Conservation (phyloP, 2,329 filamentous ascomycete species). For the Teratosphaeria nubilosa region DNA sequence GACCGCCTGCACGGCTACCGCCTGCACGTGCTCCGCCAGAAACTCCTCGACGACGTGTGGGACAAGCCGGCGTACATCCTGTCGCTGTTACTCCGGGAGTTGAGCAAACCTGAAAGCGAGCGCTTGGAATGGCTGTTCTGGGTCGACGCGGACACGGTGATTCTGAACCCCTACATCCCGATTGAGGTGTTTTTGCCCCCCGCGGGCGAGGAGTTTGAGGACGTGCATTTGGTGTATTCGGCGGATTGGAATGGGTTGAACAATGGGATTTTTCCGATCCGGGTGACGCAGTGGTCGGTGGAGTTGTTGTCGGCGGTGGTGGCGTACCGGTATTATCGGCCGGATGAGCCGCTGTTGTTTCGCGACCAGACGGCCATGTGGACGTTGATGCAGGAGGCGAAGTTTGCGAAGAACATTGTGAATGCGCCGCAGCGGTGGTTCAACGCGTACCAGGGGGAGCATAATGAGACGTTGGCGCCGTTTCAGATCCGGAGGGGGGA, state of each 20-base stretch:
- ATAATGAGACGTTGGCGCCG: constrained; percentile 27
- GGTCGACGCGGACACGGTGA: constrained; percentile 35
- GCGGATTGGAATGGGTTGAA: constrained; percentile 35
- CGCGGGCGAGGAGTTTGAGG: constrained; percentile 22
- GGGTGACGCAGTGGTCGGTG: constrained; percentile 31
- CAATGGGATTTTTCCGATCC: constrained; percentile 34
- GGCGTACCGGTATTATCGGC: constrained; percentile 30
- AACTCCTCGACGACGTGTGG: constrained; percentile 35
- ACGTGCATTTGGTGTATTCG: constrained; percentile 28
- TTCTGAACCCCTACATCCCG: constrained; percentile 34
- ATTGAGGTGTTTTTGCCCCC: constrained; percentile 32
- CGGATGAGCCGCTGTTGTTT: constrained; percentile 26
- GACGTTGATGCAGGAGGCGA: constrained; percentile 24
- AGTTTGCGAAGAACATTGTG: constrained; percentile 25
- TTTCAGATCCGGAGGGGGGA: constrained; percentile 31
- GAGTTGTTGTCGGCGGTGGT: constrained; percentile 31
- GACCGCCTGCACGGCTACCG: constrained; percentile 33
- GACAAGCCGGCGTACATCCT: constrained; percentile 37
- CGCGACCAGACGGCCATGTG: constrained; percentile 35
- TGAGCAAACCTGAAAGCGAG: constrained; percentile 28
- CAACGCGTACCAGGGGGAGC: constrained; percentile 33
- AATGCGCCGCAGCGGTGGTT: constrained; percentile 35
- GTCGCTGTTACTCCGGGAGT: constrained; percentile 28
- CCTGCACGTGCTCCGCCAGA: constrained; percentile 31
- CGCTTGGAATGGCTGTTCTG: constrained; percentile 35